These are phyloP conservation scores for Dothistroma septosporum DNA, from an alignment of 2,329 filamentous ascomycete species.

Conservation along the genomic window DNA sequence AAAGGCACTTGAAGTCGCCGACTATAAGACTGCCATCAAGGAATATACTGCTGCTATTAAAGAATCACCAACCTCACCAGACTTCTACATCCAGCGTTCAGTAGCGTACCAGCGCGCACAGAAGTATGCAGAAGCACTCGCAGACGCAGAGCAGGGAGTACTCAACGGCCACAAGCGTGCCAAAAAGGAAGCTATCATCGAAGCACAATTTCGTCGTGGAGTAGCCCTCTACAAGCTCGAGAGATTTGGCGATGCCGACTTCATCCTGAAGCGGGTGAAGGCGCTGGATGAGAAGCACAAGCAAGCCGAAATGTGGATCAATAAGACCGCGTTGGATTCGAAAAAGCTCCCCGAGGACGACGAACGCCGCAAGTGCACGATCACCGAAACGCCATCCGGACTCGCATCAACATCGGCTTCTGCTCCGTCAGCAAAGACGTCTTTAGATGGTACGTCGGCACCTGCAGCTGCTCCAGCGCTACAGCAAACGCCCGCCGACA, in stretches of 20 bases:
- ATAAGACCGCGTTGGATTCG: conserved; percentile 53
- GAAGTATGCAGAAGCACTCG: conserved; percentile 44
- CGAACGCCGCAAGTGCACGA: conserved; percentile 42
- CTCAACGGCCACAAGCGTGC: conserved; percentile 67
- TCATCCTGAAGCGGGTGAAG: conserved; percentile 59
- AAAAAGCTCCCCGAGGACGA: conserved; percentile 49
- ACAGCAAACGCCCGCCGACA: conserved; percentile 49
- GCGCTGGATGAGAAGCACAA: conserved; percentile 53
- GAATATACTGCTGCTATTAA: conserved; percentile 64
- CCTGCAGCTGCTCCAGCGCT: conserved; percentile 7
- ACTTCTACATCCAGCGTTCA: conserved; percentile 78
- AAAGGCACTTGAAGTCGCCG: conserved; percentile 56
- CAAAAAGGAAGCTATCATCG: conserved; percentile 68
- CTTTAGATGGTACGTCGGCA: conserved; percentile 8
- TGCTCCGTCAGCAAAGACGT: background rate
- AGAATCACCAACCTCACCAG: conserved; percentile 60
- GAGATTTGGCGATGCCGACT: conserved; percentile 69
- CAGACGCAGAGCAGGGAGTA: conserved; percentile 49
- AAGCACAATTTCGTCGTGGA: conserved; percentile 77
- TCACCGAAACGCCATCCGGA: conserved; percentile 51
- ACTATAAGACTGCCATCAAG: conserved; percentile 64
- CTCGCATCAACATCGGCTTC: background rate
- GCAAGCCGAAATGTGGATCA: conserved; percentile 54
- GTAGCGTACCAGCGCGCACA: conserved; percentile 67
- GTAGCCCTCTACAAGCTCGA: conserved; percentile 68